A percentile compares a stretch with the other conserved stretches of the same genome.
phyloP scores from a whole-genome alignment of 2,329 filamentous ascomycete species.

The Hymenoscyphus fructigenus region DNA sequence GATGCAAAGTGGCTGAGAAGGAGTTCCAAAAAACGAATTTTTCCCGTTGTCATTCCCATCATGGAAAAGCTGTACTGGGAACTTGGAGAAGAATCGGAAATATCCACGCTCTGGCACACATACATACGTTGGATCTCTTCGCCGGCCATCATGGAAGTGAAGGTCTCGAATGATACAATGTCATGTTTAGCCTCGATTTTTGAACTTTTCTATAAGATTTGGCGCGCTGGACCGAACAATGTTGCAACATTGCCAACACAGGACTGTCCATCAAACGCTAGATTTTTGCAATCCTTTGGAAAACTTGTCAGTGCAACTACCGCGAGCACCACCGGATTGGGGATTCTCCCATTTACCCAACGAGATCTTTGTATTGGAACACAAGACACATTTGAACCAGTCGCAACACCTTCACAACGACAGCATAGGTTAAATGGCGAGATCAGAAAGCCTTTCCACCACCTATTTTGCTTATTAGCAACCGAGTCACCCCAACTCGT shows the following conservation, averaged over 20 bases:
- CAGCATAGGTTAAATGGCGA: constrained; percentile 48
- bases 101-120: constrained; percentile 57
- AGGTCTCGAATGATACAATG: constrained; percentile 79
- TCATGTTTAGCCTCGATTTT: constrained; percentile 73
- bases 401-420: constrained; percentile 64
- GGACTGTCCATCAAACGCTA: constrained; percentile 32
- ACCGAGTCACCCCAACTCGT: constrained; percentile 25
- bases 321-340: constrained; percentile 51
- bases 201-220: constrained; percentile 67
- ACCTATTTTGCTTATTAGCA: constrained; percentile 60
- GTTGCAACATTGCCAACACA: constrained; percentile 31
- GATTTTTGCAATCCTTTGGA: constrained; percentile 55
- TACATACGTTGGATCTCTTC: constrained; percentile 63
- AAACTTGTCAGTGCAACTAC: constrained; percentile 51
- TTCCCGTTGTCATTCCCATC: constrained; percentile 59
- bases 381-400: constrained; percentile 58
- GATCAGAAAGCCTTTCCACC: constrained; percentile 61
- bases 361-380: constrained; percentile 53
- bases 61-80: constrained; percentile 62
- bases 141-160: constrained; percentile 82
- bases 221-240: constrained; percentile 53
- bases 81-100: constrained; percentile 58
- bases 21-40: constrained; percentile 60
- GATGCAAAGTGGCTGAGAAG: constrained; percentile 86
- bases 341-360: constrained; percentile 62